These are phyloP conservation scores for Lactarius trivialis DNA, from an alignment of 768 basidiomycete species.

Conservation along the genomic window DNA sequence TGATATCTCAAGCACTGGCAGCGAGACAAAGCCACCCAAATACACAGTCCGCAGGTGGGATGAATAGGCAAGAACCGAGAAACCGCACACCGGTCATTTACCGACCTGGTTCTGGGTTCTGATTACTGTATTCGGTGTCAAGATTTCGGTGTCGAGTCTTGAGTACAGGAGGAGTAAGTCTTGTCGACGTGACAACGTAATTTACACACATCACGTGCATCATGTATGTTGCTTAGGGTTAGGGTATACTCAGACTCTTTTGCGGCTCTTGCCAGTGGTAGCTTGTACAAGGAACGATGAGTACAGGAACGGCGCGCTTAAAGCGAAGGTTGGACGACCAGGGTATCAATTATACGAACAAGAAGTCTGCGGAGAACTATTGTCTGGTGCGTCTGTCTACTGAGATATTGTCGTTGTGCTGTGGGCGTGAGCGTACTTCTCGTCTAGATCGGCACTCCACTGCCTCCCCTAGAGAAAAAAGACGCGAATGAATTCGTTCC, in stretches of 20 bases:
- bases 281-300: conserved; percentile 30
- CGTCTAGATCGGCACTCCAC: conserved; percentile 81
- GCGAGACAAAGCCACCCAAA: too few species aligned
- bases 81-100: too few species aligned
- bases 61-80: too few species aligned
- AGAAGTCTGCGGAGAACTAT: conserved; percentile 75
- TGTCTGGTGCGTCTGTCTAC: conserved; percentile 53
- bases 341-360: conserved; percentile 64
- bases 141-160: too few species aligned
- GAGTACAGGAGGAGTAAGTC: too few species aligned
- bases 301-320: conserved; percentile 42
- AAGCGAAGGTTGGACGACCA: conserved; percentile 83
- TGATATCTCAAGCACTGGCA: too few species aligned
- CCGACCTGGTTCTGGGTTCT: too few species aligned
- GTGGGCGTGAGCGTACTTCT: background rate
- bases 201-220: background rate
- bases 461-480: conserved; percentile 90
- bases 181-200: too few species aligned
- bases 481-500: conserved; percentile 95
- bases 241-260: too few species aligned
- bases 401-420: conserved; percentile 10
- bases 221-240: background rate
- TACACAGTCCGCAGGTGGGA: too few species aligned
- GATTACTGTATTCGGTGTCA: too few species aligned
- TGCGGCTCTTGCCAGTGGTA: background rate